Percentiles rank a stretch among this genome's conserved stretches.
These are phyloP conservation scores for Skeletonema marinoi DNA, from an alignment of 108 stramenopile species.

Conservation along the genomic window DNA sequence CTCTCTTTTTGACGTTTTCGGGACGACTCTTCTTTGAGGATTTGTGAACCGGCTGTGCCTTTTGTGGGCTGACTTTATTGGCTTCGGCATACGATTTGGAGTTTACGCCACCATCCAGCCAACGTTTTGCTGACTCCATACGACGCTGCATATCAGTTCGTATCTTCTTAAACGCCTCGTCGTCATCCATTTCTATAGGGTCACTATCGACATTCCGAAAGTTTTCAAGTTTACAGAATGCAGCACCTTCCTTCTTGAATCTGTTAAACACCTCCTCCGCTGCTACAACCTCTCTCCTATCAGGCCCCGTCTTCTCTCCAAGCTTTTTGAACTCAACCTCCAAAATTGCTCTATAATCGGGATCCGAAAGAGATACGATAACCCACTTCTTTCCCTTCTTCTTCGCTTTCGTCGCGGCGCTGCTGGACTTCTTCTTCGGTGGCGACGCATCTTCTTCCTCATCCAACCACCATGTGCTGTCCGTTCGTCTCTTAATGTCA, in stretches of 20 bases:
- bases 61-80: background rate
- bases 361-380: background rate
- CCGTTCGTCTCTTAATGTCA: background rate
- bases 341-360: background rate
- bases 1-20: background rate
- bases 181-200: background rate
- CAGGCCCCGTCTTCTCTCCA: background rate
- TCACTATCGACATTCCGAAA: background rate
- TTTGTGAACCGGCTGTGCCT: background rate
- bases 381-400: background rate
- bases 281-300: background rate
- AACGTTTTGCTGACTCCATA: background rate
- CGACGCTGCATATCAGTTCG: background rate
- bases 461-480: background rate
- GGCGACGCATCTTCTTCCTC: background rate
- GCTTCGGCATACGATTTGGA: background rate
- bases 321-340: slow-evolving; percentile 2
- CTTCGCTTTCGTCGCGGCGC: background rate
- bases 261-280: background rate
- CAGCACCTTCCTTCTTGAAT: background rate
- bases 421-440: background rate
- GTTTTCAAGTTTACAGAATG: background rate
- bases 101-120: background rate
- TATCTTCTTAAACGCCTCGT: background rate
- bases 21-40: background rate